Evolutionary conservation across 2,329 filamentous ascomycete genomes (phyloP).

Genomic region (Microsporum canis): DNA sequence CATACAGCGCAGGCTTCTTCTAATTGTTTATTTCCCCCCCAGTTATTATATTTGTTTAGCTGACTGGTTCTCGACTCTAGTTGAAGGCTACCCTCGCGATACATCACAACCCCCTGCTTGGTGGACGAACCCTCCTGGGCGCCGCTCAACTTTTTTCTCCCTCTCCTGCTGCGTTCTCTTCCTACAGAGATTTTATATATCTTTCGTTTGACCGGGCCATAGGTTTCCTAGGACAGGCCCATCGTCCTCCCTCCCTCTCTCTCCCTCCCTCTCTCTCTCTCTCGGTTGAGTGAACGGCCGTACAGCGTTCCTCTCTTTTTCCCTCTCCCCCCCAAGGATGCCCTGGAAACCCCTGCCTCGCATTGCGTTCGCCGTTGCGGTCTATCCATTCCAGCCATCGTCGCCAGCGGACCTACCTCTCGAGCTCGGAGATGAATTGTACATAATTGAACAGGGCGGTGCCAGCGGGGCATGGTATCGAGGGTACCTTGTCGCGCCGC

Average conservation of each 20-base stretch:
- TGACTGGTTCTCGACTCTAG: not conserved
- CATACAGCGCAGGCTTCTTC: no score
- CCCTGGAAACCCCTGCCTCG: slow-evolving; percentile 94
- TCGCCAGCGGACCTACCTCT: slow-evolving; percentile 84
- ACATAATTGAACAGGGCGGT: slow-evolving; percentile 94
- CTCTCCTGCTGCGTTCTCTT: not conserved
- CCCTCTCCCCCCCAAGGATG: slow-evolving; percentile 44
- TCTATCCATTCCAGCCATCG: slow-evolving; percentile 80
- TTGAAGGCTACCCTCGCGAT: slow-evolving; percentile 3
- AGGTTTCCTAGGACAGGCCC: no score
- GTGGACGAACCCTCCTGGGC: not conserved
- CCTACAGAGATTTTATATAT: no score
- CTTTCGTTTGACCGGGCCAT: no score
- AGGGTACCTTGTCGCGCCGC: slow-evolving; percentile 88
- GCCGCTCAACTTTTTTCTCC: not conserved
- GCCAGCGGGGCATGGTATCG: slow-evolving; percentile 79
- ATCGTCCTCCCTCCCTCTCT: no score
- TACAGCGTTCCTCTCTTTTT: no score
- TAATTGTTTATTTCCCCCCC: not conserved
- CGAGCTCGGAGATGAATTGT: slow-evolving; percentile 95
- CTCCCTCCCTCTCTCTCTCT: not conserved
- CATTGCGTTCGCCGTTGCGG: slow-evolving; percentile 96
- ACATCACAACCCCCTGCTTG: not conserved
- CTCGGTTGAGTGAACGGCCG: not conserved
- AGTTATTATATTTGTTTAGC: not conserved